phyloP scores from a whole-genome alignment of 192 early-diverging fungal genomes.

The Podila verticillata region DNA sequence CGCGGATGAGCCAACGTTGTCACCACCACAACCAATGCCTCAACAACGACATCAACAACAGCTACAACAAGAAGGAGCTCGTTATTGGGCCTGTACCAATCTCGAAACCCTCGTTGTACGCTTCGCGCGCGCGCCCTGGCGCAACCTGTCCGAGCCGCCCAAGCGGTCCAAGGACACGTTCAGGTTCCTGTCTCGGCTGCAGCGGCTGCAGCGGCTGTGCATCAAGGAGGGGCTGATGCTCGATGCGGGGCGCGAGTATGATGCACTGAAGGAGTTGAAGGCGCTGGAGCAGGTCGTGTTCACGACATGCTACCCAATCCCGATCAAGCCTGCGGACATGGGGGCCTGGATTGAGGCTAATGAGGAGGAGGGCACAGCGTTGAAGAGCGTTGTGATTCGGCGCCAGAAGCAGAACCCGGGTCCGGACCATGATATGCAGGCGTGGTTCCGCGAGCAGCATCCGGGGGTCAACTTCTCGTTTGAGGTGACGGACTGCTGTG shows the following conservation, averaged over 20 bases:
- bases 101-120: slow-evolving; percentile 28
- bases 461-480: slow-evolving; percentile 13
- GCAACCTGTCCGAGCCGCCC: slow-evolving; percentile 26
- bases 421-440: slow-evolving; percentile 13
- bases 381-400: slow-evolving; percentile 27
- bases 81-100: slow-evolving; percentile 27
- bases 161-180: slow-evolving; percentile 29
- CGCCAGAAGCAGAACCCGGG: slow-evolving; percentile 21
- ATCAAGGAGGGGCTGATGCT: slow-evolving; percentile 48
- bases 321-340: slow-evolving; percentile 35
- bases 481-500: slow-evolving; percentile 37
- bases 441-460: slow-evolving; percentile 14
- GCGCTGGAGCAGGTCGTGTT: slow-evolving; percentile 33
- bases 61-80: not conserved
- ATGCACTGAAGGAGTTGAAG: slow-evolving; percentile 2
- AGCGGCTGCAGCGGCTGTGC: slow-evolving; percentile 24
- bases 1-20: not conserved
- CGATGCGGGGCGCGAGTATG: slow-evolving; percentile 40
- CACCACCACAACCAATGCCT: not conserved
- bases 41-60: not conserved
- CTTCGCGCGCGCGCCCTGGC: slow-evolving; percentile 39
- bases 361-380: not conserved
- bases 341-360: not conserved
- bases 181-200: slow-evolving; percentile 17
- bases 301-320: slow-evolving; percentile 46